Conservation (phyloP, 345 rosid genomes). For the Salix purpurea region DNA sequence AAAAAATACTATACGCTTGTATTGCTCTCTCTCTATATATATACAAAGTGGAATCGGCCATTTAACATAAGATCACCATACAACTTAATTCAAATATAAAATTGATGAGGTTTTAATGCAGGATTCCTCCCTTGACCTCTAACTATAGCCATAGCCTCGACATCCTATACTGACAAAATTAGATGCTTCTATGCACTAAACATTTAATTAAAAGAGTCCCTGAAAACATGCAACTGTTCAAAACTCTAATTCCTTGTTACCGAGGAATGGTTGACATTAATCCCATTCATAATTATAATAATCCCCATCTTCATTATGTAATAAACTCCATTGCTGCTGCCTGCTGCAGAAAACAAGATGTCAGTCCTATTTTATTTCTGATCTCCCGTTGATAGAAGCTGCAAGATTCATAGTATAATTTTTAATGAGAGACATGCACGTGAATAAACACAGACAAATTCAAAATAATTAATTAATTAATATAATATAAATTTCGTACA, state of each 20-base stretch:
- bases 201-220: conserved; percentile 1
- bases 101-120: conserved; percentile 22
- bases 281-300: conserved; percentile 17
- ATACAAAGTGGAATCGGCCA: not conserved
- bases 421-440: conserved; percentile 13
- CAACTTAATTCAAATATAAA: not conserved
- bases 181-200: conserved; percentile 21
- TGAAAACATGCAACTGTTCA: conserved; percentile 16
- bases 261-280: conserved; percentile 39
- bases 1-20: no score
- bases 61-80: not conserved
- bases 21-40: not conserved
- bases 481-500: conserved; percentile 7
- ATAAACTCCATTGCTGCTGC: conserved; percentile 7
- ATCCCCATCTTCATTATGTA: conserved; percentile 13
- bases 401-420: not conserved
- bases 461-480: not conserved
- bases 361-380: conserved; percentile 23
- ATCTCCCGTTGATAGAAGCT: conserved; percentile 18
- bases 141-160: conserved; percentile 9
- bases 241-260: conserved; percentile 26
- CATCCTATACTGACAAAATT: conserved; percentile 14
- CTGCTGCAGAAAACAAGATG: conserved; percentile 24
- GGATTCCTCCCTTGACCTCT: conserved; percentile 27
- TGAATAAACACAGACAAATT: not conserved